Evolutionary conservation across 129 eudicot genomes (phyloP).

Genomic region (Cynara cardunculus): DNA sequence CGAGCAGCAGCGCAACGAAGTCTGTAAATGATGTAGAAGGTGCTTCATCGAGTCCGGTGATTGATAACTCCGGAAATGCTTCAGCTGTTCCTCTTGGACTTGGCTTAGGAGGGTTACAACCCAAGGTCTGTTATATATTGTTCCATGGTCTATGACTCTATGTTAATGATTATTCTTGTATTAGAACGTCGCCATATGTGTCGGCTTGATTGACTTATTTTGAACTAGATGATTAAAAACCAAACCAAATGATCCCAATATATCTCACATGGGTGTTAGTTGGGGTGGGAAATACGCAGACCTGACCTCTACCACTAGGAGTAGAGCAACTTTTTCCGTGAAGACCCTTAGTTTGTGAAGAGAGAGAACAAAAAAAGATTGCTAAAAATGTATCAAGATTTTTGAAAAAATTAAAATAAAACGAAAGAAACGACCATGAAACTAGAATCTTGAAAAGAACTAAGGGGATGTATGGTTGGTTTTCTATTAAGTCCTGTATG

Average conservation of each 20-base stretch:
- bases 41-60: slow-evolving; percentile 31
- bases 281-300: too few relatives aligned
- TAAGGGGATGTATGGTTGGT: too few relatives aligned
- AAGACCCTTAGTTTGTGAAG: too few relatives aligned
- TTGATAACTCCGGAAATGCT: slow-evolving; percentile 33
- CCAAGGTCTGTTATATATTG: slow-evolving; percentile 50
- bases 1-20: slow-evolving; percentile 26
- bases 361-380: too few relatives aligned
- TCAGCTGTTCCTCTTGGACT: slow-evolving; percentile 76
- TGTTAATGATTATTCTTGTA: neutral
- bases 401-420: too few relatives aligned
- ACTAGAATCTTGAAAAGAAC: too few relatives aligned
- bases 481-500: too few relatives aligned
- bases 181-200: neutral
- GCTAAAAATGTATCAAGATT: too few relatives aligned
- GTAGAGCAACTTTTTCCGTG: too few relatives aligned
- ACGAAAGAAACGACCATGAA: too few relatives aligned
- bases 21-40: slow-evolving; percentile 26
- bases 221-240: neutral
- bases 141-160: neutral
- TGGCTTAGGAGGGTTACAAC: slow-evolving; percentile 87
- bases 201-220: neutral
- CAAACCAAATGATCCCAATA: neutral
- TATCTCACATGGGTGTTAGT: too few relatives aligned
- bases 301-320: too few relatives aligned